Evolutionary conservation across 352 stramenopile genomes (phyloP).

Genomic region (Phytophthora crassamura): DNA sequence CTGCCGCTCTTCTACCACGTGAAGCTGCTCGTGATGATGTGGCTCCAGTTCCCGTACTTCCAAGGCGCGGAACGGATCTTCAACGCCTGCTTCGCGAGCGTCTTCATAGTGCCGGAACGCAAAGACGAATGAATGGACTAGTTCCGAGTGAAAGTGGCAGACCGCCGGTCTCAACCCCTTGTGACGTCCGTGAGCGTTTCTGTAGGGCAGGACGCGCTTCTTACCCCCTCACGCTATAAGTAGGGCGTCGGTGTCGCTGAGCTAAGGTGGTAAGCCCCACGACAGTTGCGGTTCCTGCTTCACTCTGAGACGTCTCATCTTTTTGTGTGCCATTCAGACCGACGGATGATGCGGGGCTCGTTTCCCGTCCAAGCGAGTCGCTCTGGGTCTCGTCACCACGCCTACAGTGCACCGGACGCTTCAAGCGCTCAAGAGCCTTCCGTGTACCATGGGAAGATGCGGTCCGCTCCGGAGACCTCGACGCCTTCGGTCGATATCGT

Average conservation of each 20-base stretch:
- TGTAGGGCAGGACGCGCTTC: not conserved
- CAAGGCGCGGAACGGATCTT: conserved; percentile 85
- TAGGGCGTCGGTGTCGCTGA: not conserved
- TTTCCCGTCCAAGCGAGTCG: conserved; percentile 5
- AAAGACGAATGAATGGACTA: conserved; percentile 51
- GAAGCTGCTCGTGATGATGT: conserved; percentile 88
- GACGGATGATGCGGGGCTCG: conserved; percentile 20
- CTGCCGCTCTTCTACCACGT: conserved; percentile 87
- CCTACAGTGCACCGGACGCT: conserved; percentile 9
- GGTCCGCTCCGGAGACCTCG: conserved; percentile 1
- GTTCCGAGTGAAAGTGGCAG: not conserved
- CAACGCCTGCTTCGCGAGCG: conserved; percentile 70
- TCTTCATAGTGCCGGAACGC: conserved; percentile 65
- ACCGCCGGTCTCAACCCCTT: too few species aligned
- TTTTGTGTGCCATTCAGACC: not conserved
- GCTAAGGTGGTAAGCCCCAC: too few species aligned
- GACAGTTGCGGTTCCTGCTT: not conserved
- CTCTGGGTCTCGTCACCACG: conserved; percentile 11
- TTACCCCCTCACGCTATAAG: conserved; percentile 2
- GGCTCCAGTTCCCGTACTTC: conserved; percentile 93
- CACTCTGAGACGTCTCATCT: conserved; percentile 4
- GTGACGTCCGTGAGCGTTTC: too few species aligned
- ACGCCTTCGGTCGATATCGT: conserved; percentile 43
- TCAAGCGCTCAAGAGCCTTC: conserved; percentile 35
- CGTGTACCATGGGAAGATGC: conserved; percentile 61